Evolutionary conservation across 345 rosid species (phyloP).

Genomic region (Populus davidiana): DNA sequence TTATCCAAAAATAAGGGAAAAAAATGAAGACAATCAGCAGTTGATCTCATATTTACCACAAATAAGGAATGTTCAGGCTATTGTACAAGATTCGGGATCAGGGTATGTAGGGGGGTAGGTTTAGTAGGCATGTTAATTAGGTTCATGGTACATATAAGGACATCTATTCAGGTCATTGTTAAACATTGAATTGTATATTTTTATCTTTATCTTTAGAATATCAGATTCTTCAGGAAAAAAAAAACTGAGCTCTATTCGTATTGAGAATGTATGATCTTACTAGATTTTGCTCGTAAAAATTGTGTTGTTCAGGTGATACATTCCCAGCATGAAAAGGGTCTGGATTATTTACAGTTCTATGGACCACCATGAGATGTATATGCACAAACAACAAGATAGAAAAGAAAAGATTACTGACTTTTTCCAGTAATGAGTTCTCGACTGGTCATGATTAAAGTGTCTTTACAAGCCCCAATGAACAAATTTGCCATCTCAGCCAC

Average conservation of each 20-base stretch:
- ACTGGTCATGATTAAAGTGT: slow-evolving; percentile 87
- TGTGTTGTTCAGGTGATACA: not conserved
- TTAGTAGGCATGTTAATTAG: no score
- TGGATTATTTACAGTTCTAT: not conserved
- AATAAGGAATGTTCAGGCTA: no score
- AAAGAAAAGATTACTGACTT: slow-evolving; percentile 41
- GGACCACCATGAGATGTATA: slow-evolving; percentile 5
- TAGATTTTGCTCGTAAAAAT: not conserved
- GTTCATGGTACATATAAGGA: no score
- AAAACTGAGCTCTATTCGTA: no score
- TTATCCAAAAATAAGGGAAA: no score
- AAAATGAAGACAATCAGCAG: not conserved
- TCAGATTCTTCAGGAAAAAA: no score
- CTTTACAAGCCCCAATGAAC: slow-evolving; percentile 58
- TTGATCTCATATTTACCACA: no score
- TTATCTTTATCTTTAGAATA: no score
- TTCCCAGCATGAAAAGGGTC: not conserved
- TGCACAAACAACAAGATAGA: not conserved
- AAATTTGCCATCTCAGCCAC: slow-evolving; percentile 70
- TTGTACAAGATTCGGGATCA: no score
- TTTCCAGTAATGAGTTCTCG: slow-evolving; percentile 86
- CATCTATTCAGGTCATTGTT: no score
- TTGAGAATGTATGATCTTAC: not conserved
- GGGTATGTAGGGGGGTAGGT: no score
- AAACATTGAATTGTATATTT: no score